Evolutionary conservation across 1,139 yeast species (phyloP).

Genomic region (Blastobotrys elegans): DNA sequence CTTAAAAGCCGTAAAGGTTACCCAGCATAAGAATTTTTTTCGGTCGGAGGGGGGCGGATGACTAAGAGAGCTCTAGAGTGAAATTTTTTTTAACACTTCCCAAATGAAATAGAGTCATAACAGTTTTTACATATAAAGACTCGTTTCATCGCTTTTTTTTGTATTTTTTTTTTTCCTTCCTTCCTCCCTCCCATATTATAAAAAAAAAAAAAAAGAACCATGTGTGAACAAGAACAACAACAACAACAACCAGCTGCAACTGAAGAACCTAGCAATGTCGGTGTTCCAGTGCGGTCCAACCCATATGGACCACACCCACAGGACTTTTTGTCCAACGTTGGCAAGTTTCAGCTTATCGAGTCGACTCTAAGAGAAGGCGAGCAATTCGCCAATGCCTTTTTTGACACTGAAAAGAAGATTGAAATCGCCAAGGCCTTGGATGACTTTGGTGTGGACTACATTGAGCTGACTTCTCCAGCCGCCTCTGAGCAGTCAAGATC

Average conservation of each 20-base stretch:
- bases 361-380: constrained; percentile 97
- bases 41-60: not conserved
- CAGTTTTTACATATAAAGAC: no score
- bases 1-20: no score
- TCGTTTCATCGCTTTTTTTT: not conserved
- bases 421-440: constrained; percentile 97
- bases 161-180: not conserved
- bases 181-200: not conserved
- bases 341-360: constrained; percentile 86
- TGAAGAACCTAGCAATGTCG: constrained; percentile 7
- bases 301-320: constrained; percentile 97
- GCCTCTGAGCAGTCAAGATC: constrained; percentile 90
- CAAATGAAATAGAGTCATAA: constrained; percentile 3
- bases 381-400: constrained; percentile 96
- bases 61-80: not conserved
- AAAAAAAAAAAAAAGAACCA: constrained; percentile 1
- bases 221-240: constrained; percentile 9
- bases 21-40: no score
- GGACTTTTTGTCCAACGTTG: constrained; percentile 85
- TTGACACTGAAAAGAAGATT: constrained; percentile 90
- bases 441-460: constrained; percentile 97
- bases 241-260: constrained; percentile 4
- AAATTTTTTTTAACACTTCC: not conserved
- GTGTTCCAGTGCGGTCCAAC: constrained; percentile 37
- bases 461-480: constrained; percentile 95